phyloP scores from a whole-genome alignment of 805 yeast genomes.

The Yarrowia porcina region DNA sequence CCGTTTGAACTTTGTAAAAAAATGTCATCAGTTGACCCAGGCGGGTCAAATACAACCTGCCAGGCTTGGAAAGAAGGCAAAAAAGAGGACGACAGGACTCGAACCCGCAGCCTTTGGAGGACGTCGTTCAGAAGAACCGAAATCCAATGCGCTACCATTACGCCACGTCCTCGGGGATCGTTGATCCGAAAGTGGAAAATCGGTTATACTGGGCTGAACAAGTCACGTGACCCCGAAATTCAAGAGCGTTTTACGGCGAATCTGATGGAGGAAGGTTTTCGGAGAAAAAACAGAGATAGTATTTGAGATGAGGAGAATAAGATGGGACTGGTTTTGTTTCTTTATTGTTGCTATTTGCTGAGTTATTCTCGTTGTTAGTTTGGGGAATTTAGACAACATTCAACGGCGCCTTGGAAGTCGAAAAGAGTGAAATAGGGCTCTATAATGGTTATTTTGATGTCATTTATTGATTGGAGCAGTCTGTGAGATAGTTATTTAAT shows the following conservation, averaged over 20 bases:
- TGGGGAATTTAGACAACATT: too few species aligned
- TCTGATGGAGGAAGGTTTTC: too few species aligned
- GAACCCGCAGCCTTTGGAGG: conserved; percentile 26
- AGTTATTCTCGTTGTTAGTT: too few species aligned
- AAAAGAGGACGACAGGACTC: conserved; percentile 25
- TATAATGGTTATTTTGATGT: too few species aligned
- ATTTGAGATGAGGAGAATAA: neutral
- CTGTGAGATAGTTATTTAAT: too few species aligned
- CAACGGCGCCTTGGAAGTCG: too few species aligned
- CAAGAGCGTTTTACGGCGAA: neutral
- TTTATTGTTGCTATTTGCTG: too few species aligned
- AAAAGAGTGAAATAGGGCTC: too few species aligned
- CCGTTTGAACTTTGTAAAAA: neutral
- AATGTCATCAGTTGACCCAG: neutral
- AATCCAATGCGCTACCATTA: conserved; percentile 26
- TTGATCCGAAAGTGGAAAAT: neutral
- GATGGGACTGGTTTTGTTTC: neutral
- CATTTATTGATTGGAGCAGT: too few species aligned
- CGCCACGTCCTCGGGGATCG: conserved; percentile 15
- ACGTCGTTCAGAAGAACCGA: conserved; percentile 25
- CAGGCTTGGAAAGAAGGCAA: neutral
- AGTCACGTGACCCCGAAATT: neutral
- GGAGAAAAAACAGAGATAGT: too few species aligned
- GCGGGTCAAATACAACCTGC: neutral
- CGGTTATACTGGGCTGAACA: neutral